These are phyloP conservation scores for Metarhizium album DNA, from an alignment of 2,329 filamentous ascomycete genomes.

Conservation along the genomic window DNA sequence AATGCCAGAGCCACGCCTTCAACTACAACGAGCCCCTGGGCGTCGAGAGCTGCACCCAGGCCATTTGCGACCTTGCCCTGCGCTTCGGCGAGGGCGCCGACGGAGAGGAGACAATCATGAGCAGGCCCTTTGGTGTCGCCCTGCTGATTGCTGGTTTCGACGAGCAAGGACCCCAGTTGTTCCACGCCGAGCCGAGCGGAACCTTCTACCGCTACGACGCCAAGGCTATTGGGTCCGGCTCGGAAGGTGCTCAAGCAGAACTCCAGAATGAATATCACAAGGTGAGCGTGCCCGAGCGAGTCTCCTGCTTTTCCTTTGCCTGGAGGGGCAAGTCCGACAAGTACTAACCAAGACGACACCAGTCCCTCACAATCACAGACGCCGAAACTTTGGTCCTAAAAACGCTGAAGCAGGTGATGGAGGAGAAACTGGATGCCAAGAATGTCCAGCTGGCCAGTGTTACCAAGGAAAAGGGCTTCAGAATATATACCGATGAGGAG, in stretches of 20 bases:
- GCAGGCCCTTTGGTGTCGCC: constrained; percentile 89
- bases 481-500: constrained; percentile 96
- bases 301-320: neutral
- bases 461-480: constrained; percentile 94
- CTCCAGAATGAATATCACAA: constrained; percentile 98
- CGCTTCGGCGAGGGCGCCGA: constrained; percentile 96
- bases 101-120: constrained; percentile 98
- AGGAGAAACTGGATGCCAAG: constrained; percentile 98
- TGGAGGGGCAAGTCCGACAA: neutral
- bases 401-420: constrained; percentile 99
- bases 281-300: constrained; percentile 27
- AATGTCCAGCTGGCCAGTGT: constrained; percentile 98
- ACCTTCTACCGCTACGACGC: constrained; percentile 99
- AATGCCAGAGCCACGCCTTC: constrained; percentile 94
- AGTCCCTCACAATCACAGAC: constrained; percentile 83
- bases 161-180: constrained; percentile 92
- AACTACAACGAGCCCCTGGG: constrained; percentile 93
- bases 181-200: constrained; percentile 94
- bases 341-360: constrained; percentile 6
- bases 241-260: constrained; percentile 94
- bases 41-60: constrained; percentile 96
- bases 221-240: constrained; percentile 95
- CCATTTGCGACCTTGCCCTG: constrained; percentile 93
- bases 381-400: constrained; percentile 93
- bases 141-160: constrained; percentile 94